A percentile compares a stretch with the other conserved stretches of the same genome.
Evolutionary conservation across 257 asterid genomes (phyloP).

Genomic region (Solanum medicagineum): DNA sequence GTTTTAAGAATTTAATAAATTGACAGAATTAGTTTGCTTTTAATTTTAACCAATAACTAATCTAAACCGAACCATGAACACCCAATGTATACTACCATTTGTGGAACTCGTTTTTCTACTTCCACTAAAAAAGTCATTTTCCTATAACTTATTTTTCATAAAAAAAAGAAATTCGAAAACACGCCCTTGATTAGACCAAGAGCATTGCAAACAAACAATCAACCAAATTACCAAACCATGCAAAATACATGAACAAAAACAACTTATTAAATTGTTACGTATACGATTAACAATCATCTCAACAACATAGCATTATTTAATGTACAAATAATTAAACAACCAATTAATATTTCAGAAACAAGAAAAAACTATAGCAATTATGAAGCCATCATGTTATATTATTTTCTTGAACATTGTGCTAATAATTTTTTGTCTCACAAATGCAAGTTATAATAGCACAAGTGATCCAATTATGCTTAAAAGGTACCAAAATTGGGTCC

Average conservation of each 20-base stretch:
- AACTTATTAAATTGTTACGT: not conserved
- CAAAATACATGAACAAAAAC: not conserved
- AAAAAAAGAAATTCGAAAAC: too few relatives aligned
- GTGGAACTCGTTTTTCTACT: too few relatives aligned
- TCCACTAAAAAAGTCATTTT: too few relatives aligned
- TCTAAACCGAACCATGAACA: too few relatives aligned
- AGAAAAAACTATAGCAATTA: not conserved
- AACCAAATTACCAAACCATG: not conserved
- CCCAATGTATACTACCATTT: too few relatives aligned
- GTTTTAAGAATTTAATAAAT: too few relatives aligned
- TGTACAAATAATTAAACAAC: not conserved
- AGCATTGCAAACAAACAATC: not conserved
- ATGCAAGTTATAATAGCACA: slow-evolving; percentile 6
- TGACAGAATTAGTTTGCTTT: too few relatives aligned
- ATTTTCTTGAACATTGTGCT: slow-evolving; percentile 1
- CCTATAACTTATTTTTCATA: too few relatives aligned
- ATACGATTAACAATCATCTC: not conserved
- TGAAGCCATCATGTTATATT: slow-evolving; percentile 6
- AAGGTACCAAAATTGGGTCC: slow-evolving; percentile 40
- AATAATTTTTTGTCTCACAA: slow-evolving; percentile 5
- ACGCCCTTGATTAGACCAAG: too few relatives aligned
- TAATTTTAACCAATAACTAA: too few relatives aligned
- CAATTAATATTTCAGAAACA: not conserved
- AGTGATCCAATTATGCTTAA: slow-evolving; percentile 2
- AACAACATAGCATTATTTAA: not conserved